phyloP scores from a whole-genome alignment of 495 filamentous ascomycete genomes.

The Margaritispora aquatica region DNA sequence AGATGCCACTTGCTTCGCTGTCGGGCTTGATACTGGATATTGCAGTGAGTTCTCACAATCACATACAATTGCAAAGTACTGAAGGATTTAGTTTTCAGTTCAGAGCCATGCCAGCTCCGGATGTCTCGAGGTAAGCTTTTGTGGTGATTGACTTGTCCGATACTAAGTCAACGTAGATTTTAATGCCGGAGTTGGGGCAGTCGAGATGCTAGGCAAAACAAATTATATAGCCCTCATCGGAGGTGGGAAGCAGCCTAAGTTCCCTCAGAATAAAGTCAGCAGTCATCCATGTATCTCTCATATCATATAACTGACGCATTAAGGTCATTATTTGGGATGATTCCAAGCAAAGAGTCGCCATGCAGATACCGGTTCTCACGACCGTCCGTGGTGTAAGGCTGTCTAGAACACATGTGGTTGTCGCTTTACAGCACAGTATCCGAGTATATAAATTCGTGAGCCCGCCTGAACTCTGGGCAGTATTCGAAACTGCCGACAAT shows the following conservation, averaged over 20 bases:
- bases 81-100: constrained; percentile 58
- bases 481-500: constrained; percentile 86
- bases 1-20: constrained; percentile 81
- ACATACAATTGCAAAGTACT: constrained; percentile 1
- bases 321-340: constrained; percentile 92
- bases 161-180: constrained; percentile 49
- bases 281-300: background rate
- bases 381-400: constrained; percentile 72
- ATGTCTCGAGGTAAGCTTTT: constrained; percentile 48
- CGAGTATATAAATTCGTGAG: constrained; percentile 77
- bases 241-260: constrained; percentile 81
- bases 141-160: background rate
- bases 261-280: constrained; percentile 75
- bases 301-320: background rate
- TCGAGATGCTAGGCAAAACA: constrained; percentile 80
- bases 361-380: constrained; percentile 69
- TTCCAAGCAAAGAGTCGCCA: constrained; percentile 63
- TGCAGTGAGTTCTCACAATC: constrained; percentile 55
- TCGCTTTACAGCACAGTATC: constrained; percentile 75
- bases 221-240: constrained; percentile 89
- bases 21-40: constrained; percentile 82
- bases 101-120: constrained; percentile 69
- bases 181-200: constrained; percentile 76
- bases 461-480: constrained; percentile 62
- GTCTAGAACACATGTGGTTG: constrained; percentile 70